phyloP scores from a whole-genome alignment of 306 rosid species.

The Casuarina cunninghamiana region DNA sequence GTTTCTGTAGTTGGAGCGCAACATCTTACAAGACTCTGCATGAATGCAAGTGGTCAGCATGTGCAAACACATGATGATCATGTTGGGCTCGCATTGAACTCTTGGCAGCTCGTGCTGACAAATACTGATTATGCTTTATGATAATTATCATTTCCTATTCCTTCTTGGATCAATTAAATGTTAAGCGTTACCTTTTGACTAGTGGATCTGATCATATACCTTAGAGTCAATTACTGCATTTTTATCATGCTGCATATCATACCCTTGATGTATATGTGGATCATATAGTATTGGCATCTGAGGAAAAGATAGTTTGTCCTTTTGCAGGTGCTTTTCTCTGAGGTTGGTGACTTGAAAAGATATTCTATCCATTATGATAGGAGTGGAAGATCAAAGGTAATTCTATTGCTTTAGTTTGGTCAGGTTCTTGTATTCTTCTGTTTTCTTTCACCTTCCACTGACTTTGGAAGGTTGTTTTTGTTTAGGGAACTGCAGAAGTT shows the following conservation, averaged over 20 bases:
- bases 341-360: constrained; percentile 53
- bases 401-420: constrained; percentile 1
- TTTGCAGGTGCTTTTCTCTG: constrained; percentile 58
- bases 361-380: constrained; percentile 54
- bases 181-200: neutral
- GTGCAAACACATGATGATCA: neutral
- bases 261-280: neutral
- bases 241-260: neutral
- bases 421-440: neutral
- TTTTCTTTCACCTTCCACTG: neutral
- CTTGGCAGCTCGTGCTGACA: neutral
- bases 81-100: neutral
- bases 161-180: neutral
- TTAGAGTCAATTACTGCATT: neutral
- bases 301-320: neutral
- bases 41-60: neutral
- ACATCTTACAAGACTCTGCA: neutral
- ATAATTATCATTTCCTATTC: neutral
- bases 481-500: constrained; percentile 69
- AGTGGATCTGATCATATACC: neutral
- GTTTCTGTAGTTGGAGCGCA: neutral
- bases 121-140: neutral
- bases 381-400: constrained; percentile 63
- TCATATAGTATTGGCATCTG: constrained; percentile 18
- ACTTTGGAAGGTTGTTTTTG: constrained; percentile 11